These are phyloP conservation scores for Ananas comosus DNA, from an alignment of 176 grass and related monocot species.

Conservation along the genomic window DNA sequence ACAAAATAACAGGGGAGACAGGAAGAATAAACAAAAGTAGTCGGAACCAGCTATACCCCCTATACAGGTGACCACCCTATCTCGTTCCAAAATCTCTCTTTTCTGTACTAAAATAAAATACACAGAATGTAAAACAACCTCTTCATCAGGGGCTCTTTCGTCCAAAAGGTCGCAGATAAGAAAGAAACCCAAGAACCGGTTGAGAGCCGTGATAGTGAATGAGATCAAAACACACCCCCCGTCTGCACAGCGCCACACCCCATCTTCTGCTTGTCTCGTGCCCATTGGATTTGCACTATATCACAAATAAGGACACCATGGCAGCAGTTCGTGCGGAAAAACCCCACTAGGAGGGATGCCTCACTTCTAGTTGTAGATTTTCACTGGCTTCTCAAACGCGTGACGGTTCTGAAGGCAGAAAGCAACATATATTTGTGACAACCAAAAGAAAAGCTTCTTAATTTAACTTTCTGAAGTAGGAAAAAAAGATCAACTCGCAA, in stretches of 20 bases:
- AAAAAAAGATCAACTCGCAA: conserved; percentile 13
- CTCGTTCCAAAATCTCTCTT: conserved; percentile 38
- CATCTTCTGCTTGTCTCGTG: background rate
- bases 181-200: conserved; percentile 21
- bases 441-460: background rate
- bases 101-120: conserved; percentile 53
- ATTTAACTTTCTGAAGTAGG: no score
- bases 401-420: conserved; percentile 66
- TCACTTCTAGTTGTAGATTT: conserved; percentile 62
- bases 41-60: conserved; percentile 49
- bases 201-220: conserved; percentile 8
- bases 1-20: conserved; percentile 21
- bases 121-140: conserved; percentile 34
- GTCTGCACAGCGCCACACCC: background rate
- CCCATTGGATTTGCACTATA: background rate
- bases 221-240: conserved; percentile 1
- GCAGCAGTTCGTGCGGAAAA: background rate
- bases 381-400: conserved; percentile 63
- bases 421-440: background rate
- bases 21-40: conserved; percentile 17
- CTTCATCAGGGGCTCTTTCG: conserved; percentile 12
- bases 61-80: conserved; percentile 37
- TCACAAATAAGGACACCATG: background rate
- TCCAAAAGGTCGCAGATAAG: conserved; percentile 21
- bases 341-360: background rate